Conservation (phyloP, 805 yeast genomes). For the Cyberlindnera mrakii region DNA sequence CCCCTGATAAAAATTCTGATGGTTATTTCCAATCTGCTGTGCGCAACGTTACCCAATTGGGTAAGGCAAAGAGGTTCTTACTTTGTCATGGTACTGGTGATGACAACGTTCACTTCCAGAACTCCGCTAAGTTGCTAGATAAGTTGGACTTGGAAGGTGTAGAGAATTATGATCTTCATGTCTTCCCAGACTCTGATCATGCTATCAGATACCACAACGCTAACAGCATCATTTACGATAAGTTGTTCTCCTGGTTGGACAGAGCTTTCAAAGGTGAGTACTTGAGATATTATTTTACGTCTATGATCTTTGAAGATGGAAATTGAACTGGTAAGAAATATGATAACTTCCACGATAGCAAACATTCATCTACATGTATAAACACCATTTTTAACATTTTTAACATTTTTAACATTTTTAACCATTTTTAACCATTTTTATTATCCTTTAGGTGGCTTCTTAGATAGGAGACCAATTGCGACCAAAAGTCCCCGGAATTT, state of each 20-base stretch:
- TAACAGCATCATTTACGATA: slow-evolving; percentile 60
- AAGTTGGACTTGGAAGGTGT: slow-evolving; percentile 60
- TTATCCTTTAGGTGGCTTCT: too few relatives aligned
- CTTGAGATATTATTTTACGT: not conserved
- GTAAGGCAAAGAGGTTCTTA: slow-evolving; percentile 57
- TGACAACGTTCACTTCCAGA: slow-evolving; percentile 95
- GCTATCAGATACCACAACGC: slow-evolving; percentile 70
- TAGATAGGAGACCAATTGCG: not conserved
- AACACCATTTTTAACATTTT: too few relatives aligned
- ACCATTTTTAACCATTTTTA: too few relatives aligned
- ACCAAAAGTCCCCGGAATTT: not conserved
- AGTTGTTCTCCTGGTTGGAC: slow-evolving; percentile 56
- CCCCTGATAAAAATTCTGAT: slow-evolving; percentile 58
- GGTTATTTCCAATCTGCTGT: slow-evolving; percentile 62
- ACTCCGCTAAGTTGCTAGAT: slow-evolving; percentile 74
- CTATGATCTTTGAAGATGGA: too few relatives aligned
- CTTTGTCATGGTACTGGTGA: slow-evolving; percentile 97
- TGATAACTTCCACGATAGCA: too few relatives aligned
- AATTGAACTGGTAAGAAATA: too few relatives aligned
- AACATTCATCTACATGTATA: too few relatives aligned
- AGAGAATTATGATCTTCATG: slow-evolving; percentile 77
- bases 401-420: too few relatives aligned
- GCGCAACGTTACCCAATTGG: slow-evolving; percentile 49
- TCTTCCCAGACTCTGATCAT: slow-evolving; percentile 81
- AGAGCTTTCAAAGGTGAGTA: slow-evolving; percentile 51